Base-by-base conservation (phyloP, 179 eudicot species). In the Patellifolia procumbens region DNA sequence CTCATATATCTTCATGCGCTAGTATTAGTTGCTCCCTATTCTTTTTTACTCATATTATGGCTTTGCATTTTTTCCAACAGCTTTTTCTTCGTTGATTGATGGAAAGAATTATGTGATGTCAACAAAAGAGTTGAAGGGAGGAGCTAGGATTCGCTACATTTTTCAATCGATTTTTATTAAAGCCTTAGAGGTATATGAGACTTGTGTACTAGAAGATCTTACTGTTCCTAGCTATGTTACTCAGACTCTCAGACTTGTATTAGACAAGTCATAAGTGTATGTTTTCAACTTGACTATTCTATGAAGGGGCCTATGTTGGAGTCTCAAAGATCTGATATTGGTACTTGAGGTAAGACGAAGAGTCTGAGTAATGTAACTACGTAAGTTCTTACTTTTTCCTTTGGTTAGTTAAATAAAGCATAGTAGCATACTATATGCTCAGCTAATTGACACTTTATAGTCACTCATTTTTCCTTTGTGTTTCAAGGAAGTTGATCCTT, bases 81-180 rank as follows among this genome's bases (percentile, higher is more conserved):
- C 73, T 19, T 80, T 80, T 45, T 74, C 56, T 55, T 49, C 79
- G 29, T 71, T 83, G 83, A 79, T 83, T 56, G 83, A 83, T n/a
- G 86, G 86, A 43, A 83, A 74, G 76, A 73, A 76, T 64, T 55
- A 60, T 76, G 92, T 87, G 78, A 84, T 89, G 87, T 91, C 97
- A n/a, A 92, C 96, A 37, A 78, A 87, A 60, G 96, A 89, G 89
- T 83, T 92, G 62, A 86, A 88, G 69, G 93, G 97, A 28, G 97
- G 96, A 79, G 97, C 97, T 62, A 84, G 97, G 71, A 86, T 92
- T 37, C 93, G 87, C 79, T 91, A 89, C 71, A 88, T 92, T 68
- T 92, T 91, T 74, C 97, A 92, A 78, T 89, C 85, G 42, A 89
- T 92, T 60, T 92, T 86, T 74, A 92, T 91, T 35, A 87, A 88